Evolutionary conservation across 306 rosid genomes (phyloP), one percentile per base, ranked within the genome.

Genomic region (Dalbergia cochinchinensis): DNA sequence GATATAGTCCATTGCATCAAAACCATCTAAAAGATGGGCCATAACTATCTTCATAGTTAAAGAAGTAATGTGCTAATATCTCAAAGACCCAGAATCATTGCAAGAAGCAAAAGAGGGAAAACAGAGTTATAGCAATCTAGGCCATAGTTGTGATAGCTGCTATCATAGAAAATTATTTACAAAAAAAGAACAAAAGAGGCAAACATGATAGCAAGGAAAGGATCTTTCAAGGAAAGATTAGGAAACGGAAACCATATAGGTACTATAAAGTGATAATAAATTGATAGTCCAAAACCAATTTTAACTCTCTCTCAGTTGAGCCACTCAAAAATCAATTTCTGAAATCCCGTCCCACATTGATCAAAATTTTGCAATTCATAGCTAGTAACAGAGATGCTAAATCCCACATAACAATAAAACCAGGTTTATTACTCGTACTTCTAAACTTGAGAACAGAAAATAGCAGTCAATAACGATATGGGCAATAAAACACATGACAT

Each of bases 401-500:
- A 72, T 31, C 37, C 15, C 65, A 42, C 65, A 74, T 72, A 26
- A 26, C 31, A 72, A 83, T 14, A 57, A 85, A 19, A 68, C 51
- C 6, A 53, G 26, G 65, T 44, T 42, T 33, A 55, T 15, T 42
- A 34, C 48, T 76, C 66, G 41, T n/a, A 41, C 11, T 75, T 74
- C 31, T 19, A 48, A 75, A 12, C 22, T 34, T 65, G 22, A 65
- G 14, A 64, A 18, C 48, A 8, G 39, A 19, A 59, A 58, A 42
- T 37, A 51, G 61, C 37, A 48, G n/a, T 19, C 53, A 26, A 19
- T 18, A 73, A 64, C 34, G 35, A 61, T 45, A 42, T 37, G 73
- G 19, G 55, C 45, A 54, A 82, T 69, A 80, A 83, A 67, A 22
- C 26, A 22, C 26, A 22, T 22, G 63, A 72, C 78, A 64, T 62